A percentile compares a stretch with the other conserved stretches of the same genome.
phyloP scores from a whole-genome alignment of 352 stramenopile genomes.

The Thalassiosira exigua region DNA sequence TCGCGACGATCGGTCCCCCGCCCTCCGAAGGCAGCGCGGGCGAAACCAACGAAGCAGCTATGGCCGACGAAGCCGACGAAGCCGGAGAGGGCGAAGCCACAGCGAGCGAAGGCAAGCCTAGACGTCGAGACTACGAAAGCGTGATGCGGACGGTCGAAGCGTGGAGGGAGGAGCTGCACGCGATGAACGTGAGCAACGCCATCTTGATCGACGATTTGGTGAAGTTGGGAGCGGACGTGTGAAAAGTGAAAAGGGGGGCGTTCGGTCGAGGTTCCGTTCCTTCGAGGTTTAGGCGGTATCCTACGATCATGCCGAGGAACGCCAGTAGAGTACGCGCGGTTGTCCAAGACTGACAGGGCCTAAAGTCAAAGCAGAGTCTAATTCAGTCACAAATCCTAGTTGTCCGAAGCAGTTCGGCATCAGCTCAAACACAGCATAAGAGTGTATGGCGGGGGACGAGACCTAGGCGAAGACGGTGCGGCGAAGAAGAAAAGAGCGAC shows the following conservation, averaged over 20 bases:
- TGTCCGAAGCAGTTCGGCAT: not conserved
- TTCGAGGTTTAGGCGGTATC: too few relatives aligned
- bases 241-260: not conserved
- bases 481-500: too few relatives aligned
- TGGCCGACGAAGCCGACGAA: not conserved
- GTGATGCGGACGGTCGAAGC: constrained; percentile 37
- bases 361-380: not conserved
- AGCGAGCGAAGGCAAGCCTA: constrained; percentile 1
- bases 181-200: constrained; percentile 57
- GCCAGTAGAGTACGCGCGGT: not conserved
- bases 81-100: not conserved
- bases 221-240: constrained; percentile 49
- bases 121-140: constrained; percentile 10
- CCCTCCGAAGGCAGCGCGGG: not conserved
- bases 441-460: too few relatives aligned
- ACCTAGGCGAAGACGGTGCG: too few relatives aligned
- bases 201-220: constrained; percentile 62
- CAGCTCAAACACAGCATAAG: too few relatives aligned
- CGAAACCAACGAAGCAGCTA: not conserved
- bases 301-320: too few relatives aligned
- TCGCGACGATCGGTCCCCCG: not conserved
- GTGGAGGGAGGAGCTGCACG: constrained; percentile 47
- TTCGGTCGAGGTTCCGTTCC: not conserved
- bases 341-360: not conserved
- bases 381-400: not conserved